phyloP scores from a whole-genome alignment of 306 rosid genomes.

The Corylus avellana region DNA sequence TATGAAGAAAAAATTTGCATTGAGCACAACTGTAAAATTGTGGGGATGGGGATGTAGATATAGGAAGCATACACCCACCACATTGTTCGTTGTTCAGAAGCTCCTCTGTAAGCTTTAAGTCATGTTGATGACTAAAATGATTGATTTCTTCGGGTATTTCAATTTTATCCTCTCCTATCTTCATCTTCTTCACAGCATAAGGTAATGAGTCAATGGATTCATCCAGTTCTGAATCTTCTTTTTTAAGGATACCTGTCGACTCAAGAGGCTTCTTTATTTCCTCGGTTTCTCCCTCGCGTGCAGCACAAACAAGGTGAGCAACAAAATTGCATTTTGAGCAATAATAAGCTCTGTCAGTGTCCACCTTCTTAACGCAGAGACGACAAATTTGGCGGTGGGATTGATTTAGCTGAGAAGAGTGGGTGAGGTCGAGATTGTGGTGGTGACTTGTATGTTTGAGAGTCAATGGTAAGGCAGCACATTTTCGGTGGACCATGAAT shows the following conservation, averaged over 20 bases:
- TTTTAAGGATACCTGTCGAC: no score
- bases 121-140: neutral
- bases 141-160: neutral
- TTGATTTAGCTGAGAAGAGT: neutral
- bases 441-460: neutral
- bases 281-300: neutral
- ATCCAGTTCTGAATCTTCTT: neutral
- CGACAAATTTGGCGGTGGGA: neutral
- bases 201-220: neutral
- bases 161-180: neutral
- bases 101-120: neutral
- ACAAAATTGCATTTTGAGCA: neutral
- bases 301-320: neutral
- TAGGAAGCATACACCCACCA: neutral
- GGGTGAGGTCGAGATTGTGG: neutral
- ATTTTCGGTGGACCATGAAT: rapidly evolving
- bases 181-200: neutral
- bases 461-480: rapidly evolving
- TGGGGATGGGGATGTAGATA: neutral
- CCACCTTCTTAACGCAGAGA: neutral
- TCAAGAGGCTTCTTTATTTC: neutral
- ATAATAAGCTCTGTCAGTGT: neutral
- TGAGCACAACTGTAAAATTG: neutral
- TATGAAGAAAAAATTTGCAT: neutral
- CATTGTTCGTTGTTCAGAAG: neutral